Evolutionary conservation across 176 grass and related monocot genomes (phyloP).

Genomic region (Dendrocalamus sinicus): DNA sequence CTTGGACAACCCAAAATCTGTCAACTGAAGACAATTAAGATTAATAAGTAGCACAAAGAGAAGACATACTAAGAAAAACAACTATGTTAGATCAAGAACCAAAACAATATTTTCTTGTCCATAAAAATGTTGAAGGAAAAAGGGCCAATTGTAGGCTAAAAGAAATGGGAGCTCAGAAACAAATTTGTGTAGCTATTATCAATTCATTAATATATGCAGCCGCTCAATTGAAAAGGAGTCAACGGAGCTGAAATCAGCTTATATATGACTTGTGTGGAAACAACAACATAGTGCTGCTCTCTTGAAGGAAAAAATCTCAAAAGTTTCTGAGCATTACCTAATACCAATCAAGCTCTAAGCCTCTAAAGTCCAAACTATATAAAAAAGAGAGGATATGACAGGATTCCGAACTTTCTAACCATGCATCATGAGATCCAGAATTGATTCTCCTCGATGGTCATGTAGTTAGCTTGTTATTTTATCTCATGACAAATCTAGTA

Average conservation of each 20-base stretch:
- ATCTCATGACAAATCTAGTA: background rate
- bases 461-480: slow-evolving; percentile 24
- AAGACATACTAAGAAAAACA: slow-evolving; percentile 25
- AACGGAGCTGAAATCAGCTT: background rate
- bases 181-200: slow-evolving; percentile 17
- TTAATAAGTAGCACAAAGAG: slow-evolving; percentile 40
- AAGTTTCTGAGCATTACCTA: background rate
- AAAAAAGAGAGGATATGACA: background rate
- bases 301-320: background rate
- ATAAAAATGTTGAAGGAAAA: slow-evolving; percentile 3
- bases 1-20: slow-evolving; percentile 99
- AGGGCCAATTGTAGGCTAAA: slow-evolving; percentile 3
- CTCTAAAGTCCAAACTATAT: slow-evolving; percentile 18
- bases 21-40: slow-evolving; percentile 79
- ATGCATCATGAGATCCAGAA: slow-evolving; percentile 21
- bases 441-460: slow-evolving; percentile 18
- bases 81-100: background rate
- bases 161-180: slow-evolving; percentile 22
- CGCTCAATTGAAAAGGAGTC: background rate
- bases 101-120: background rate
- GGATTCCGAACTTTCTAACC: slow-evolving; percentile 17
- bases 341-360: slow-evolving; percentile 6
- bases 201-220: background rate
- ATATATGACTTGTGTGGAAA: background rate
- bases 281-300: background rate